Evolutionary conservation across 306 rosid genomes (phyloP), one percentile per base, ranked within the genome.

Genomic region (Benincasa hispida): DNA sequence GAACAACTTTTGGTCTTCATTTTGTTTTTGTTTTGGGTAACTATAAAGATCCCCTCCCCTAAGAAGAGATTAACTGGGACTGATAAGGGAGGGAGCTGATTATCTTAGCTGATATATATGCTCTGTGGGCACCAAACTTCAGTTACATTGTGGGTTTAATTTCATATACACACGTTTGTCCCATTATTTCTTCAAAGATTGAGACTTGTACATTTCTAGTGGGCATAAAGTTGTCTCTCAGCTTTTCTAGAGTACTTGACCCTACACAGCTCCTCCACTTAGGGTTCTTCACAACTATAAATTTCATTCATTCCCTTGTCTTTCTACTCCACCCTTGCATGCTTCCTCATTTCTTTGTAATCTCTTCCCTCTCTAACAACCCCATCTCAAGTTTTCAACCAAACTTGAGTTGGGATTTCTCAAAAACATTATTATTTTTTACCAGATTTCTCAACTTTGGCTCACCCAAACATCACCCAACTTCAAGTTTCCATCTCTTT

Each of bases 211-310:
- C 27, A 30, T 58, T 76, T 62, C 21, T 13, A 60, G 77, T 56
- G 65, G 74, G 70, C 75, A 22, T 30, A 47, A 77, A 83, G 62
- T 55, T 78, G 21, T 48, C 81, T 24, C 76, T 54, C 32, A 21
- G 51, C 30, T 73, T 58, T 42, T 56, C 39, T 60, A 67, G 47
- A 27, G 21, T 50, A 45, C 18, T 55, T 12, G 17, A n/a, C 76
- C 58, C 76, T 25, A 47, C 76, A 70, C 37, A 25, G 14, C 39
- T 24, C 39, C 75, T 69, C 75, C 27, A 24, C 76, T 35, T 66
- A 10, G 54, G 50, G 21, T 61, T 27, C 27, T 45, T 76, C 83
- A 77, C 82, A 81, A 83, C 89, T 89, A 93, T 93, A 93, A 79
- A 91, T 87, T 58, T 61, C 84, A 61, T 58, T 66, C 83, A 81